Percentiles rank a stretch among this genome's conserved stretches.
These are phyloP conservation scores for Guyanaporus albipodus DNA, from an alignment of 768 basidiomycete species.

Conservation along the genomic window DNA sequence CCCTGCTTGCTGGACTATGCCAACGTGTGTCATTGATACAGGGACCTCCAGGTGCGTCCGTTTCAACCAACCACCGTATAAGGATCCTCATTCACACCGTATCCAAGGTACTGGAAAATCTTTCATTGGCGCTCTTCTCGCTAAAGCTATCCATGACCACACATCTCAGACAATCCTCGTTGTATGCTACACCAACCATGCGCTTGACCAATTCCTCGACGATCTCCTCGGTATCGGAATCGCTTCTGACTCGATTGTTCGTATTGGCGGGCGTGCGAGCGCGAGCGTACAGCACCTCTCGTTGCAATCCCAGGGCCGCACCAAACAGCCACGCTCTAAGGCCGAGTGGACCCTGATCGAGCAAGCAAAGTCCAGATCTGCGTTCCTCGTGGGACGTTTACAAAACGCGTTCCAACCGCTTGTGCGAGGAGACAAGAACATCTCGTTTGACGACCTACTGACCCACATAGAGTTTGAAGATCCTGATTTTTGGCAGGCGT, in stretches of 20 bases:
- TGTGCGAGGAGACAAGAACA: constrained; percentile 4
- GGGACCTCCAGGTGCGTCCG: constrained; percentile 59
- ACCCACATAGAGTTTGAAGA: constrained; percentile 52
- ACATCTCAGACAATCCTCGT: constrained; percentile 54
- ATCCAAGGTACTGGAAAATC: constrained; percentile 67
- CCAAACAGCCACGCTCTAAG: constrained; percentile 20
- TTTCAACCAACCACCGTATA: background rate
- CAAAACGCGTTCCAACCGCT: constrained; percentile 31
- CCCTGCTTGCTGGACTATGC: constrained; percentile 50
- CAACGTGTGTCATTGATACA: constrained; percentile 62
- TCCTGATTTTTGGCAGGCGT: constrained; percentile 40
- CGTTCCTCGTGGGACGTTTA: constrained; percentile 21
- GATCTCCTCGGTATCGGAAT: constrained; percentile 62
- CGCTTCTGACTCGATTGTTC: constrained; percentile 43
- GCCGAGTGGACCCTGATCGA: constrained; percentile 43
- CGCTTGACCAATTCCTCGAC: constrained; percentile 65
- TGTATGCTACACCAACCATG: constrained; percentile 73
- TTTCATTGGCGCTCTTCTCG: constrained; percentile 65
- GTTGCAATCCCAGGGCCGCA: constrained; percentile 39
- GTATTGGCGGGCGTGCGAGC: constrained; percentile 56
- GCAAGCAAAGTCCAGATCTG: constrained; percentile 27
- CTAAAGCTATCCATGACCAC: constrained; percentile 52
- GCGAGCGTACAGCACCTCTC: constrained; percentile 43
- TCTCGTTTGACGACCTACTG: constrained; percentile 34
- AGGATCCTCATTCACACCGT: background rate